phyloP scores from a whole-genome alignment of 768 basidiomycete genomes.

The Tephrocybe sp. region DNA sequence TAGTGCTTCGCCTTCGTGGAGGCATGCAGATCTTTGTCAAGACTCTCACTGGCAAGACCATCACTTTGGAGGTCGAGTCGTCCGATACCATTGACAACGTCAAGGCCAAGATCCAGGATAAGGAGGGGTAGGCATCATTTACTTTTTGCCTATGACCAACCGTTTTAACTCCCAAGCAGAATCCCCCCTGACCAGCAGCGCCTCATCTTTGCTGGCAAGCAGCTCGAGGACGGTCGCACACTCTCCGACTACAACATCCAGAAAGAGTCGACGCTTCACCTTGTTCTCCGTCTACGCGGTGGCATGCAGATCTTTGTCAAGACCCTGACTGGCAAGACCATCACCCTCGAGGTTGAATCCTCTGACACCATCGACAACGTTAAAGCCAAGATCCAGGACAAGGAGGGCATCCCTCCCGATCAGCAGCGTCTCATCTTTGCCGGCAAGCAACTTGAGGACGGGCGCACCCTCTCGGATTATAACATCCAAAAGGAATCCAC shows the following conservation, averaged over 20 bases:
- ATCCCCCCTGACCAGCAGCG: slow-evolving; percentile 92
- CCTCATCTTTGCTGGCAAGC: slow-evolving; percentile 95
- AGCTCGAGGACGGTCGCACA: slow-evolving; percentile 92
- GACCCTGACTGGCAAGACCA: slow-evolving; percentile 86
- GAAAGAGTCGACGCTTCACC: slow-evolving; percentile 92
- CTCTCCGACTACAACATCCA: slow-evolving; percentile 92
- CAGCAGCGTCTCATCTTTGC: too few relatives aligned
- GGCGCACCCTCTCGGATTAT: too few relatives aligned
- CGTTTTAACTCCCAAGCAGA: slow-evolving; percentile 21
- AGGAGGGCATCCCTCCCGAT: too few relatives aligned
- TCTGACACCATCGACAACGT: too few relatives aligned
- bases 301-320: slow-evolving; percentile 85
- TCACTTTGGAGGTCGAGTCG: slow-evolving; percentile 84
- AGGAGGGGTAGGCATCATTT: slow-evolving; percentile 54
- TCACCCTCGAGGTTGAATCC: too few relatives aligned
- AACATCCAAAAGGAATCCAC: too few relatives aligned
- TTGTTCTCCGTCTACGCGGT: slow-evolving; percentile 86
- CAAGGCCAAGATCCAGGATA: slow-evolving; percentile 84
- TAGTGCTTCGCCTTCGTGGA: slow-evolving; percentile 47
- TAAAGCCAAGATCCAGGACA: too few relatives aligned
- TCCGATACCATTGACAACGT: slow-evolving; percentile 78
- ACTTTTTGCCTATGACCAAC: background rate
- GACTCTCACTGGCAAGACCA: slow-evolving; percentile 88
- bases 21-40: slow-evolving; percentile 89
- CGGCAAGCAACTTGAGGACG: too few relatives aligned